These are phyloP conservation scores for Euphorbia peplus DNA, from an alignment of 345 rosid species.

Conservation along the genomic window DNA sequence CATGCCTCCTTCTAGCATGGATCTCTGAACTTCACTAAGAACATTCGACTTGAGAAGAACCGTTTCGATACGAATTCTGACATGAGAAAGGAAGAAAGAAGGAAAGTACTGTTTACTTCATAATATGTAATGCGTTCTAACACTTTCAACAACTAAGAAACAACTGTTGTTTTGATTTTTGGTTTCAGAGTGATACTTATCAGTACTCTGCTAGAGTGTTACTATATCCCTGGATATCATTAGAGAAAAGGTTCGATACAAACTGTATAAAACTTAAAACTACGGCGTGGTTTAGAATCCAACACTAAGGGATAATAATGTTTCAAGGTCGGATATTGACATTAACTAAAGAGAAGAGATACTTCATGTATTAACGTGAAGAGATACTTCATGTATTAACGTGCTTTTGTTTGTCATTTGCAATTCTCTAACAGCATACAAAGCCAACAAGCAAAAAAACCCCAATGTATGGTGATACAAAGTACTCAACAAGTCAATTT, in stretches of 20 bases:
- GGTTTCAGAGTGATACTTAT: not conserved
- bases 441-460: not conserved
- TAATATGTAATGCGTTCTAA: not conserved
- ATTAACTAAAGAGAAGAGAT: not conserved
- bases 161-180: not conserved
- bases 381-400: too few relatives aligned
- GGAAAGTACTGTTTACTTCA: not conserved
- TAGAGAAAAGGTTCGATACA: not conserved
- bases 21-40: constrained; percentile 81
- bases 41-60: constrained; percentile 87
- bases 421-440: not conserved
- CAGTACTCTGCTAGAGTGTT: not conserved
- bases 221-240: not conserved
- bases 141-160: not conserved
- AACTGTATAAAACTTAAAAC: not conserved
- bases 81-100: not conserved
- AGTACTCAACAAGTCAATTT: not conserved
- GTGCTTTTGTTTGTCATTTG: not conserved
- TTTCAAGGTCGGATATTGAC: not conserved
- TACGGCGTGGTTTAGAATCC: not conserved
- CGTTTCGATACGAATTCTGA: constrained; percentile 70
- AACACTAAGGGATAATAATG: not conserved
- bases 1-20: constrained; percentile 90
- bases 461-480: not conserved
- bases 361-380: not conserved